Percentiles rank a stretch among this genome's conserved stretches.
phyloP scores from a whole-genome alignment of 305 asterid genomes.

The Nicotiana rustica region DNA sequence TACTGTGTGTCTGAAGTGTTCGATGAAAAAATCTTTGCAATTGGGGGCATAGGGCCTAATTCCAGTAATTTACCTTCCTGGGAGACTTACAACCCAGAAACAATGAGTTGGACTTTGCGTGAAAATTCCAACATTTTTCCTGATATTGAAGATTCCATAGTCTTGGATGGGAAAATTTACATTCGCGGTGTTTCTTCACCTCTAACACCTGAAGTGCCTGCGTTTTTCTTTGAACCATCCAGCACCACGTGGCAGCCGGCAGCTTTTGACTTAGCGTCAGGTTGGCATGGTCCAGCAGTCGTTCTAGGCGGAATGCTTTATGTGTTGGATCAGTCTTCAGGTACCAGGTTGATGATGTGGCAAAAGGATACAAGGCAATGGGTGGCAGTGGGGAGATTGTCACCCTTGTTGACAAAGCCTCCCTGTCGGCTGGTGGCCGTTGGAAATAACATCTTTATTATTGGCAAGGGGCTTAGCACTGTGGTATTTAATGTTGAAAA shows the following conservation, averaged over 20 bases:
- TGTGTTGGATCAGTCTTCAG: conserved; percentile 72
- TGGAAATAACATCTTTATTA: conserved; percentile 66
- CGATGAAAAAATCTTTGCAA: conserved; percentile 66
- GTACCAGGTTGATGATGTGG: conserved; percentile 79
- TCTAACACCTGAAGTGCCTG: conserved; percentile 50
- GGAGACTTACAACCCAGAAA: conserved; percentile 63
- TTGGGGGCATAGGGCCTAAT: conserved; percentile 74
- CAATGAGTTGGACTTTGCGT: conserved; percentile 60
- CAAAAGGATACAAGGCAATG: conserved; percentile 57
- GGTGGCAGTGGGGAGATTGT: conserved; percentile 60
- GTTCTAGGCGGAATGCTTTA: conserved; percentile 62
- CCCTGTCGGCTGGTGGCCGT: conserved; percentile 71
- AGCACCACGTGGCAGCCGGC: conserved; percentile 67
- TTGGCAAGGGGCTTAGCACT: conserved; percentile 77
- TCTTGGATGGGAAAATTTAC: conserved; percentile 70
- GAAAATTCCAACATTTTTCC: conserved; percentile 55
- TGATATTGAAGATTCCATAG: conserved; percentile 68
- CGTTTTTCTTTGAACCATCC: conserved; percentile 61
- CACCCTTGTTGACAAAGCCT: conserved; percentile 51
- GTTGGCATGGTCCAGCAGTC: conserved; percentile 85
- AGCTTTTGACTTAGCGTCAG: conserved; percentile 57
- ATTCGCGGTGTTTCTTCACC: conserved; percentile 51
- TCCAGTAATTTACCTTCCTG: conserved; percentile 63
- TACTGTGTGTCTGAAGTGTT: conserved; percentile 70
- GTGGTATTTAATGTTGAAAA: conserved; percentile 62